Evolutionary conservation across 1,284 basidiomycete genomes (phyloP).

Genomic region (Mrakiaceae sp.): DNA sequence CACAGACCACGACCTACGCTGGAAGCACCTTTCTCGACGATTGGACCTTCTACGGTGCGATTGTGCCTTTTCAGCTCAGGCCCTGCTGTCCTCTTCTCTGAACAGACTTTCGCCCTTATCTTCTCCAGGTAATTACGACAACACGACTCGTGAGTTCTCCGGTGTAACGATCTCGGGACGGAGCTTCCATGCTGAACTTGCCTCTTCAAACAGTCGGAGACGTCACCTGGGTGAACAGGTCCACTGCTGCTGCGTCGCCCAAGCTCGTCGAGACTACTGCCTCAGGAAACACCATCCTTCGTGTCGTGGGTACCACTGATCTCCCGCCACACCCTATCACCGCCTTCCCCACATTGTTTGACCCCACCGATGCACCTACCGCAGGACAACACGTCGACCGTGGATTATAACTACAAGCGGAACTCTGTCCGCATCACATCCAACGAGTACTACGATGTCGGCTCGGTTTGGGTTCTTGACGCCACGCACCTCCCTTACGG

Average conservation of each 20-base stretch:
- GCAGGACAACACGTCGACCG: slow-evolving; percentile 50
- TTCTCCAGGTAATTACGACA: slow-evolving; percentile 29
- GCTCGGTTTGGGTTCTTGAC: slow-evolving; percentile 56
- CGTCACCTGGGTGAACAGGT: slow-evolving; percentile 28
- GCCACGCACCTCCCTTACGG: slow-evolving; percentile 58
- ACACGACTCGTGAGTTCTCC: slow-evolving; percentile 21
- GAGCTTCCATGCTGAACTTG: neutral
- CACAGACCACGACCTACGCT: slow-evolving; percentile 29
- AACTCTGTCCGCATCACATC: slow-evolving; percentile 56
- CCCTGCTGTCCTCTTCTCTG: slow-evolving; percentile 26
- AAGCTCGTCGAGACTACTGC: slow-evolving; percentile 40
- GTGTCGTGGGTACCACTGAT: slow-evolving; percentile 30
- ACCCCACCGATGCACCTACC: neutral
- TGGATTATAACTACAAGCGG: slow-evolving; percentile 52
- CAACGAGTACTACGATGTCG: slow-evolving; percentile 47
- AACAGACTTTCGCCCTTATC: neutral
- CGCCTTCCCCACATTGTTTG: neutral
- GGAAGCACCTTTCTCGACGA: slow-evolving; percentile 46
- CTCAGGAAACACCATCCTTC: neutral
- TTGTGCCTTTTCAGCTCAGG: slow-evolving; percentile 42
- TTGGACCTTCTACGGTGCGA: slow-evolving; percentile 42
- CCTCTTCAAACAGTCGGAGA: neutral
- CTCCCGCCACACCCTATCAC: neutral
- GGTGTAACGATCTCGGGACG: neutral
- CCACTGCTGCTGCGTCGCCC: neutral